These are phyloP conservation scores for Labyrinthula sp. DNA, from an alignment of 352 stramenopile genomes.

Conservation along the genomic window DNA sequence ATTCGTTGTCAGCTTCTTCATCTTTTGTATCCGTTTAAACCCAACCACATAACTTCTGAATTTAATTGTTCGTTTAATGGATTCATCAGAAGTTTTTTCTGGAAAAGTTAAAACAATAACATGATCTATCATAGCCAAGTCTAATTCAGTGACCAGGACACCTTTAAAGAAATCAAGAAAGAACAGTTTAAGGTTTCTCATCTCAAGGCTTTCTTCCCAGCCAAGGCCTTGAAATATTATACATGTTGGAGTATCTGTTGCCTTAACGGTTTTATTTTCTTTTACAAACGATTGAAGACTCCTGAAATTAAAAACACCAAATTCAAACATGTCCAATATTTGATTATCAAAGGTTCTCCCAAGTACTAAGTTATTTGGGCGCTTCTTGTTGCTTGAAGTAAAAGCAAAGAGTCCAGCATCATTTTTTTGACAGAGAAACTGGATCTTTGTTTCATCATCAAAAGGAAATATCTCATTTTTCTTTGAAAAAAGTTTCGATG, in stretches of 20 bases:
- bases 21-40: conserved; percentile 56
- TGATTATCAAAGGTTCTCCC: conserved; percentile 89
- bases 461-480: conserved; percentile 79
- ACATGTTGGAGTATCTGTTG: conserved; percentile 35
- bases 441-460: conserved; percentile 66
- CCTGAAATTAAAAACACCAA: conserved; percentile 81
- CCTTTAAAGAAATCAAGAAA: conserved; percentile 87
- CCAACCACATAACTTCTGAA: conserved; percentile 85
- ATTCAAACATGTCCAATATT: conserved; percentile 91
- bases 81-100: too few species aligned
- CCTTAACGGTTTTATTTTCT: conserved; percentile 48
- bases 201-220: conserved; percentile 31
- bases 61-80: conserved; percentile 60
- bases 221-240: conserved; percentile 33
- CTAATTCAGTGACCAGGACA: conserved; percentile 75
- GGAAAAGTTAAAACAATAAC: conserved; percentile 88
- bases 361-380: conserved; percentile 89
- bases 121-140: conserved; percentile 84
- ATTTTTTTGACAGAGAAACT: conserved; percentile 89
- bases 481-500: conserved; percentile 54
- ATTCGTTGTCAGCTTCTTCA: conserved; percentile 47
- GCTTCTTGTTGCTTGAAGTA: conserved; percentile 91
- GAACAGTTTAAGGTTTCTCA: conserved; percentile 33
- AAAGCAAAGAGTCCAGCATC: conserved; percentile 84
- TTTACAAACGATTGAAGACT: conserved; percentile 63